Base-by-base conservation (phyloP, 2,329 filamentous ascomycete species). In the Paradendryphiella salina region DNA sequence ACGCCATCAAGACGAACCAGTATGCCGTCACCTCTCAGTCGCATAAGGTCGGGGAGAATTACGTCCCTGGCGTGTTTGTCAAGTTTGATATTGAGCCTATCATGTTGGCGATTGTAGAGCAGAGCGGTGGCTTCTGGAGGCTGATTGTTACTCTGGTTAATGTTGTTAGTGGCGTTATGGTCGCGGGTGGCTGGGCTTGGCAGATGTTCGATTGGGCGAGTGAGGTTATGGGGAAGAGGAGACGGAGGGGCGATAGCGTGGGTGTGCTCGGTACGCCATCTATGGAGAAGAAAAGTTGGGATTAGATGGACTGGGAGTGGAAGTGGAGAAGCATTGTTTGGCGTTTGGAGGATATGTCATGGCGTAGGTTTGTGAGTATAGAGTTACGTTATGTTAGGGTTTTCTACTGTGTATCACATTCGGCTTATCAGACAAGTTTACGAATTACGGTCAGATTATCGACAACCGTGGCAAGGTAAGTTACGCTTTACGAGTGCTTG, bases 21-120 rank as follows among this genome's bases (percentile, higher is more conserved):
- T 99, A 99, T 78, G 94, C 93, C 53, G 94, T 96, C 0, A 97
- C 92, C 0, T 90, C 92, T 69, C 92, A 97, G 78, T 87, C 83
- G 63, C 84, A 86, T 65, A 76, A 80, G 29, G 82, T 95, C 34
- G 78, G 80, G 46, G 88, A 95, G 65, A 85, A 70, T 55, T 77
- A 79, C 51, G 83, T 96, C 0, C 94, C 94, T 0, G 94, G 94
- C 26, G 85, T 99, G 56, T 99, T 97, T 72, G 89, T 99, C 82
- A 99, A 97, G 78, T 99, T 96, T 76, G 93, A 97, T 72, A 96
- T 99, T 64, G 94, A 99, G 79, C 94, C 94, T 1, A 92, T 99
- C 64, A 78, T 94, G 72, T 79, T 99, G 45, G 86, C 88, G 21
- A 87, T 99, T 34, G 87, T 87, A 55, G 93, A 97, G 77, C 85